Evolutionary conservation across 495 filamentous ascomycete species (phyloP).

Genomic region (Talaromyces wortmannii): DNA sequence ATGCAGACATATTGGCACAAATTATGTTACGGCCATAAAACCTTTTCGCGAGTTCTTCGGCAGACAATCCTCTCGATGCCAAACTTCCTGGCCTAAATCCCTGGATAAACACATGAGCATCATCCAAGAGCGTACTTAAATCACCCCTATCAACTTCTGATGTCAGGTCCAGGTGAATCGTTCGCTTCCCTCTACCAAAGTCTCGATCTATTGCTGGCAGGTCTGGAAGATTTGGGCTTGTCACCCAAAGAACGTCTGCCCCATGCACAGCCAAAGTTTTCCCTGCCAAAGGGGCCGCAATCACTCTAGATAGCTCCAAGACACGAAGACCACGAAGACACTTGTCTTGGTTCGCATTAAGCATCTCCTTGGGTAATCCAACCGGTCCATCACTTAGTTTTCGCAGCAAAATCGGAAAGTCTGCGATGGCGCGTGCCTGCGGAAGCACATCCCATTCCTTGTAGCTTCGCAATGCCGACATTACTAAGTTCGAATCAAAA

Average conservation of each 20-base stretch:
- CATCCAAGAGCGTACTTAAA: conserved; percentile 41
- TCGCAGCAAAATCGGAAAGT: conserved; percentile 30
- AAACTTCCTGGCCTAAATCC: conserved; percentile 55
- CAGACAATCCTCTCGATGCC: conserved; percentile 41
- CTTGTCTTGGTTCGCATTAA: conserved; percentile 6
- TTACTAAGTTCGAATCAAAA: conserved; percentile 19
- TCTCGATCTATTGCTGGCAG: conserved; percentile 63
- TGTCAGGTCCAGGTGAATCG: conserved; percentile 44
- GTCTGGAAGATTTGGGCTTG: conserved; percentile 51
- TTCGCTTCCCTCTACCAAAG: conserved; percentile 54
- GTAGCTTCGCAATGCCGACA: conserved; percentile 30
- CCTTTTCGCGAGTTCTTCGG: conserved; percentile 26
- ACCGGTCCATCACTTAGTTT: conserved; percentile 15
- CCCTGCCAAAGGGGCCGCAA: conserved; percentile 45
- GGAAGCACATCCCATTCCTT: conserved; percentile 33
- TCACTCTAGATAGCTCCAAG: conserved; percentile 52
- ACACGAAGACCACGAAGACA: conserved; percentile 26
- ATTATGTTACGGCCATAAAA: conserved; percentile 42
- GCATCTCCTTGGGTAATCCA: conserved; percentile 6
- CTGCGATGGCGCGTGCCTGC: conserved; percentile 23
- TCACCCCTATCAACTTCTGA: conserved; percentile 24
- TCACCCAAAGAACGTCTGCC: conserved; percentile 56
- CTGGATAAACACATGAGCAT: conserved; percentile 42
- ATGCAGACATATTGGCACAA: conserved; percentile 57
- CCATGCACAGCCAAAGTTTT: conserved; percentile 53